Evolutionary conservation across 1,139 yeast genomes (phyloP), one percentile per base, ranked within the genome.

Genomic region (Trichomonascaceae sp.): DNA sequence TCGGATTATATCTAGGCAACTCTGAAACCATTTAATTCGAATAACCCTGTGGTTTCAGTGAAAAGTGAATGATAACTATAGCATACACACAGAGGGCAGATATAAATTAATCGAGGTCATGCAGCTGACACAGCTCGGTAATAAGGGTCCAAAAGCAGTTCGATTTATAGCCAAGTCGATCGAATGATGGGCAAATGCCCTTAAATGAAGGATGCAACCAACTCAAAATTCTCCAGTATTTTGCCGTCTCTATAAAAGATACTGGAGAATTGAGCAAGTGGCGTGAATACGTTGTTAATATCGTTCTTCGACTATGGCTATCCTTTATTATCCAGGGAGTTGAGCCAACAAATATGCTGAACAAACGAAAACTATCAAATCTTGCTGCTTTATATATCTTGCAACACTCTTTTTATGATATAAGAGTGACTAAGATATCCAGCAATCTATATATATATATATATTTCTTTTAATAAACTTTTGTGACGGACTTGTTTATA

Each of bases 1-100:
- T 57, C n/a, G 64, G 57, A 50, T 63, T 61, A 57, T 61, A 66
- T 8, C 52, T 17, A 5, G 67, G 67, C 43, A 62, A 57, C 20
- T 55, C 52, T 39, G 61, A 53, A 56, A 59, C 50, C 50, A 48
- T 48, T 22, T 9, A 22, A 44, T 55, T 43, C 49, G 52, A 47
- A 47, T 13, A 30, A 27, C 12, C 44, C 32, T 9, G n/a, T n/a
- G 44, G 30, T 13, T 20, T 27, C 22, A 27, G n/a, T 17, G 8
- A 27, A 27, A 12, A 22, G 43, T 19, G 49, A n/a, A 32, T 32
- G 24, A 30, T 18, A 22, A 30, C 18, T 24, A 22, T 45, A 22
- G 18, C 45, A 20, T 43, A 20, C 45, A 43, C 27, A 19, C 12
- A 43, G 15, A 13, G 22, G 15, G 45, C 27, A 43, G 45, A 43